Evolutionary conservation across 371 early-diverging fungal species (phyloP), one percentile per base, ranked within the genome.

Genomic region (Mortierella sp.): DNA sequence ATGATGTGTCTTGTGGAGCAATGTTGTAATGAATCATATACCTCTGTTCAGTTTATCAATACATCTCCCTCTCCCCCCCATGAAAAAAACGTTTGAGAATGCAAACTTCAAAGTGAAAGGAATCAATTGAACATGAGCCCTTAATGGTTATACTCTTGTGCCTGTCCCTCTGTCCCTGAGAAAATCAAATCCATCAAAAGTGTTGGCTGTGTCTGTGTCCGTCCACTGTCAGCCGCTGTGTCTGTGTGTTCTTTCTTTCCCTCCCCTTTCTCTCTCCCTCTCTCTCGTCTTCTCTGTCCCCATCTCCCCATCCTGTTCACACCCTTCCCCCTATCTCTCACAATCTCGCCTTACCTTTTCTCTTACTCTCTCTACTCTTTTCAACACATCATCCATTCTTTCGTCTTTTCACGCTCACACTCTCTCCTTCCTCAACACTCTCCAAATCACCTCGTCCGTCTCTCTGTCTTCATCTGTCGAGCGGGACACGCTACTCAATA

Each of bases 141-240:
- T 56, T 56, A 56, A 56, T 18, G 24, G 1, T n/a, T 14, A 46
- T 5, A 21, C 5, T 51, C 51, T 51, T n/a, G 49, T 49, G 51
- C 21, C 38, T 68, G 68, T 65, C 38, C 68, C 68, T 68, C 38
- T 68, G 68, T 65, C 38, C 68, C 68, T 68, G 68, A 68, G 68
- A 68, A 68, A 68, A 35, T 35, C 16, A 38, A 8, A 38, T 35
- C 18, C 18, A 35, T 35, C 35, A 35, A 35, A 14, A 6, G 16
- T 38, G 65, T 68, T 41, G 68, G 68, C 68, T 68, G 68, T 68
- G 68, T 68, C 24, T 16, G 38, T 63, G 21, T 35, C 16, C 27
- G 8, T 21, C 10, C 46, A 7, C 35, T 35, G 14, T 46, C 75
- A 56, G 51, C 43, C 29, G 16, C 38, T 14, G 54, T 49, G 55